A percentile compares a stretch with the other conserved stretches of the same genome.
Evolutionary conservation across 768 basidiomycete species (phyloP).

Genomic region (Agrocybe praecox): DNA sequence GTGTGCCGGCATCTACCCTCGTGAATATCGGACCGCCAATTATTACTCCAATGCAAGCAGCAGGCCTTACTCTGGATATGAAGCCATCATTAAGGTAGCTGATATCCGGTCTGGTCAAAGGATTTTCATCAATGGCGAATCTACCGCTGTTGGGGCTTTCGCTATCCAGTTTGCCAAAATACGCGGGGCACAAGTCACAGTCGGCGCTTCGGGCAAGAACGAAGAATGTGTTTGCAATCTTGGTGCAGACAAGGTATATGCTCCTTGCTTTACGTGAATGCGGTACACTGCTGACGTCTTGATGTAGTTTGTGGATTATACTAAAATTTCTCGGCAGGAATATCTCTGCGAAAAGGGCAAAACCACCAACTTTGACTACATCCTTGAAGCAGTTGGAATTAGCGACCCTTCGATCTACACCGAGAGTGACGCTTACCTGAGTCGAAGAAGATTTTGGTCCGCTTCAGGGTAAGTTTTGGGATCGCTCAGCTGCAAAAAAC

Average conservation of each 20-base stretch:
- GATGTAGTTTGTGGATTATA: slow-evolving; percentile 61
- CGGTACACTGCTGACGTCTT: not conserved
- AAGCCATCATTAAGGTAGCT: slow-evolving; percentile 47
- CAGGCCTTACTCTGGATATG: slow-evolving; percentile 58
- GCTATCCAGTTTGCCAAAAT: slow-evolving; percentile 76
- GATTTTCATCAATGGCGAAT: slow-evolving; percentile 71
- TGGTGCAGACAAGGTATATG: slow-evolving; percentile 65
- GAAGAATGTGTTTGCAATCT: slow-evolving; percentile 52
- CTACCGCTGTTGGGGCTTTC: slow-evolving; percentile 62
- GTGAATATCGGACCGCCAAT: slow-evolving; percentile 47
- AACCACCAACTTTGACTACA: slow-evolving; percentile 50
- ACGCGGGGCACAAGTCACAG: slow-evolving; percentile 56
- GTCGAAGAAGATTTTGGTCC: too few species aligned
- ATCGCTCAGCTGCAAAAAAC: too few species aligned
- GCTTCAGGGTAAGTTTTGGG: too few species aligned
- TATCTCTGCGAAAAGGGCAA: slow-evolving; percentile 47
- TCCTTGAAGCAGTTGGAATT: slow-evolving; percentile 60
- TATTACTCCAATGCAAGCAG: slow-evolving; percentile 55
- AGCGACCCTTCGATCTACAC: slow-evolving; percentile 50
- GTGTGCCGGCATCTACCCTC: slow-evolving; percentile 40
- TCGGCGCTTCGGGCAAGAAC: slow-evolving; percentile 61
- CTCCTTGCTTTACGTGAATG: not conserved
- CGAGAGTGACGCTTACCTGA: slow-evolving; percentile 50
- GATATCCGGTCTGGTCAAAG: slow-evolving; percentile 56
- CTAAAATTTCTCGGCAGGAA: slow-evolving; percentile 45